These are phyloP conservation scores for Blastomyces parvus DNA, from an alignment of 2,329 filamentous ascomycete genomes.

Conservation along the genomic window DNA sequence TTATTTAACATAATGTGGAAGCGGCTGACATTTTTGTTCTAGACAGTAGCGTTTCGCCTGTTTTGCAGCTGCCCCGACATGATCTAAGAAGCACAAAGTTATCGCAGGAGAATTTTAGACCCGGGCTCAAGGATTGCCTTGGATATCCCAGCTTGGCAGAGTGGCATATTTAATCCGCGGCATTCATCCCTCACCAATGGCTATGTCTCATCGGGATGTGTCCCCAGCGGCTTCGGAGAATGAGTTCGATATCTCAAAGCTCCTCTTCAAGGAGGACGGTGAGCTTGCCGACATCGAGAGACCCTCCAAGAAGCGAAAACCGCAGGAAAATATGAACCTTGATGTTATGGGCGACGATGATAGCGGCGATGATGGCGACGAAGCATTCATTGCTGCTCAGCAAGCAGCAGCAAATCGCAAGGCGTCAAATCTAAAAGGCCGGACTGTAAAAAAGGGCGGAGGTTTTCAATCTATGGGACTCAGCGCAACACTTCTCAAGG, in stretches of 20 bases:
- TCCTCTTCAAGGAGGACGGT: slow-evolving; percentile 57
- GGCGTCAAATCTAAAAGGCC: slow-evolving; percentile 67
- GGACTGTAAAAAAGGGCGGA: slow-evolving; percentile 85
- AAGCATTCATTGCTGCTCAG: slow-evolving; percentile 79
- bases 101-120: neutral
- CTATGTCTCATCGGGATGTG: slow-evolving; percentile 61
- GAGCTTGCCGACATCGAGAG: slow-evolving; percentile 41
- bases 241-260: slow-evolving; percentile 80
- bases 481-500: slow-evolving; percentile 73
- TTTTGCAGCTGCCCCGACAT: neutral
- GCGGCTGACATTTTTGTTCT: neutral
- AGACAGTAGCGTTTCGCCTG: neutral
- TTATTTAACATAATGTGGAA: neutral
- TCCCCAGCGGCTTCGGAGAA: slow-evolving; percentile 82
- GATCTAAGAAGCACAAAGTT: neutral
- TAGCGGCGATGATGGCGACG: slow-evolving; percentile 53
- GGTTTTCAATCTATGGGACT: slow-evolving; percentile 94
- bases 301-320: slow-evolving; percentile 25
- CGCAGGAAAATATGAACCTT: slow-evolving; percentile 25
- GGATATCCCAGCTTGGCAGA: neutral
- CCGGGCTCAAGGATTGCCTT: neutral
- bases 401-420: slow-evolving; percentile 86
- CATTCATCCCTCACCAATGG: neutral
- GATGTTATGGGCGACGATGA: slow-evolving; percentile 55
- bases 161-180: neutral